A percentile compares a stretch with the other conserved stretches of the same genome.
phyloP scores from a whole-genome alignment of 2,329 filamentous ascomycete genomes.

The Cladosporium cucumerinum region DNA sequence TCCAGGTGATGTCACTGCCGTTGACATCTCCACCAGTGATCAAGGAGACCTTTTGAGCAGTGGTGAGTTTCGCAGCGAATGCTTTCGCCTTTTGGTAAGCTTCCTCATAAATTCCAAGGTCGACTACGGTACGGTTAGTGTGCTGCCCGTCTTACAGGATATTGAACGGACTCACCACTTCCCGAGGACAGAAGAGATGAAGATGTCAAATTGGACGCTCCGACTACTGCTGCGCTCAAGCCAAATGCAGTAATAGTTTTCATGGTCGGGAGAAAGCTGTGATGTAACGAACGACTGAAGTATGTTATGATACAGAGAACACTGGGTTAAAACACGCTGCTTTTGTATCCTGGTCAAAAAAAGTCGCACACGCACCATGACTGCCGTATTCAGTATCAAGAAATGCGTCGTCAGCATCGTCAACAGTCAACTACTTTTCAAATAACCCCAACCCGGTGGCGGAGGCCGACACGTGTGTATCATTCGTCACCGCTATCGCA shows the following conservation, averaged over 20 bases:
- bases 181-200: constrained; percentile 1
- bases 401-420: not conserved
- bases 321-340: not conserved
- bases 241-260: not conserved
- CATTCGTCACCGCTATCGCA: not conserved
- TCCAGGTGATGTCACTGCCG: constrained; percentile 24
- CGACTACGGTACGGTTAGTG: not conserved
- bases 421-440: not conserved
- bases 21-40: constrained; percentile 22
- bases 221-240: not conserved
- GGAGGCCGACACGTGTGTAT: not conserved
- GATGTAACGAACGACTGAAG: not conserved
- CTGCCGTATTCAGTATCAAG: not conserved
- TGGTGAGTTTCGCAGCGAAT: constrained; percentile 20
- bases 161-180: not conserved
- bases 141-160: not conserved
- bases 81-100: constrained; percentile 22
- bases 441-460: not conserved
- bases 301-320: no score
- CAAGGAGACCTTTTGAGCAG: constrained; percentile 19
- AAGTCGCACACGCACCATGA: not conserved
- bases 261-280: not conserved
- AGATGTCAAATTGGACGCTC: not conserved
- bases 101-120: constrained; percentile 20
- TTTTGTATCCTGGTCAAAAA: not conserved